Percentiles rank a stretch among this genome's conserved stretches.
phyloP scores from a whole-genome alignment of 2,329 filamentous ascomycete species.

The Pseudogymnoascus pannorum region DNA sequence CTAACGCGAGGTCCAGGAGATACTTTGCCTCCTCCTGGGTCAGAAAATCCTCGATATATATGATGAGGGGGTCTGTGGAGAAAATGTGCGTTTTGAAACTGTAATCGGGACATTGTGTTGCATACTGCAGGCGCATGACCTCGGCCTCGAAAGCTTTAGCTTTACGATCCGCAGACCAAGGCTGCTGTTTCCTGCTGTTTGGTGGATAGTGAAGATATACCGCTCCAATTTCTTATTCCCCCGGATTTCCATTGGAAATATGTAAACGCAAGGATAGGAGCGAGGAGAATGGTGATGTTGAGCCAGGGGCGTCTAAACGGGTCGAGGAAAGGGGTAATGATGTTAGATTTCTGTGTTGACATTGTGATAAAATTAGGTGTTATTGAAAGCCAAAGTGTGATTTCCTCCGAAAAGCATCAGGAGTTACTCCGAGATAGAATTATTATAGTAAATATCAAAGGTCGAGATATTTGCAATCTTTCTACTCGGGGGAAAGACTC shows the following conservation, averaged over 20 bases:
- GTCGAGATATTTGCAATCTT: no score
- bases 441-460: no score
- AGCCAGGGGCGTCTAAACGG: not conserved
- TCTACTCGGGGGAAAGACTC: no score
- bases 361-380: not conserved
- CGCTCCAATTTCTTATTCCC: not conserved
- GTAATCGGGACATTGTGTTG: constrained; percentile 20
- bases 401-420: no score
- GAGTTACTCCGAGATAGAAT: no score
- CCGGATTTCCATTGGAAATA: not conserved
- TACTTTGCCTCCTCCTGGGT: constrained; percentile 40
- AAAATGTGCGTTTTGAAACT: constrained; percentile 39
- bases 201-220: not conserved
- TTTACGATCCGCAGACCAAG: not conserved
- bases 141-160: no score
- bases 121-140: not conserved
- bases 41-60: constrained; percentile 52
- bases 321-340: not conserved
- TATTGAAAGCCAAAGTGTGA: not conserved
- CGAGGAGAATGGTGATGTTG: not conserved
- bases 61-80: constrained; percentile 44
- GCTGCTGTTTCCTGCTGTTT: not conserved
- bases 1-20: constrained; percentile 45
- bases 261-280: not conserved
- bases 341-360: not conserved